phyloP scores from a whole-genome alignment of 495 filamentous ascomycete species.

The Xylaria intraflava region DNA sequence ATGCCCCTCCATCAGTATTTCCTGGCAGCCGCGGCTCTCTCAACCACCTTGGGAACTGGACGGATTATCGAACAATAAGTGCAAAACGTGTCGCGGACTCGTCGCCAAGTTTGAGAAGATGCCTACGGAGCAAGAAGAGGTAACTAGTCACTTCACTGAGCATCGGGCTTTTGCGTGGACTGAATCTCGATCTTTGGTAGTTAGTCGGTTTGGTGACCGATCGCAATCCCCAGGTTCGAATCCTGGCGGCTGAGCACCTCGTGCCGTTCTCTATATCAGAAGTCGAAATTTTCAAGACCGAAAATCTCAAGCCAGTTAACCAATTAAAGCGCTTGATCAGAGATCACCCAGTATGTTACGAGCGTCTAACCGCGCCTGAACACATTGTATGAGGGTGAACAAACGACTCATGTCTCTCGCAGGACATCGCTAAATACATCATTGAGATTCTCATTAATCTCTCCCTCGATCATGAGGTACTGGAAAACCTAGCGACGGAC shows the following conservation, averaged over 20 bases:
- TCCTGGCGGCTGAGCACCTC: slow-evolving; percentile 71
- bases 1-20: slow-evolving; percentile 19
- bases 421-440: slow-evolving; percentile 90
- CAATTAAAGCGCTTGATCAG: slow-evolving; percentile 83
- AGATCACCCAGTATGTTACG: slow-evolving; percentile 62
- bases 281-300: slow-evolving; percentile 74
- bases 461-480: slow-evolving; percentile 65
- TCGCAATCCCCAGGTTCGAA: slow-evolving; percentile 75
- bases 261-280: slow-evolving; percentile 75
- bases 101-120: slow-evolving; percentile 36
- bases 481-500: slow-evolving; percentile 66
- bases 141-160: slow-evolving; percentile 28
- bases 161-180: background rate
- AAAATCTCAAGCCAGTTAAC: slow-evolving; percentile 70
- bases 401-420: background rate
- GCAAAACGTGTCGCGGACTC: background rate
- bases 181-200: slow-evolving; percentile 35
- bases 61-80: background rate
- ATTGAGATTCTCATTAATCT: slow-evolving; percentile 90
- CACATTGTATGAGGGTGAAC: background rate
- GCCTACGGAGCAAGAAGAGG: slow-evolving; percentile 81
- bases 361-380: background rate
- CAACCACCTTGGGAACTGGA: background rate
- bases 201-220: slow-evolving; percentile 88
- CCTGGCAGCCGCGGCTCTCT: slow-evolving; percentile 9